Percentiles rank a stretch among this genome's conserved stretches.
These are phyloP conservation scores for Amaranthus hypochondriacus DNA, from an alignment of 148 eudicot species.

Conservation along the genomic window DNA sequence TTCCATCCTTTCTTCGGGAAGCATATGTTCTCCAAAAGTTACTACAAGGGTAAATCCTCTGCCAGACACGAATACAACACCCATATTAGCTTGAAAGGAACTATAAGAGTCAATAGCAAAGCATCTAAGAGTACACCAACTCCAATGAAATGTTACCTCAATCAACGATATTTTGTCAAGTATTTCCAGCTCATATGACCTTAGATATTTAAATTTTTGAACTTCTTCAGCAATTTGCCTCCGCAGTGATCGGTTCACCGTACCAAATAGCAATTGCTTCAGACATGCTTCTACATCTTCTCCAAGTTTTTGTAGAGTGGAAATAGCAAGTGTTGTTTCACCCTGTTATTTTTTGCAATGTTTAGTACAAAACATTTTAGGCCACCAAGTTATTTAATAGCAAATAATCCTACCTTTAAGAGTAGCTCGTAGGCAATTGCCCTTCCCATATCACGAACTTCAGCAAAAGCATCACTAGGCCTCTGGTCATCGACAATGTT, in stretches of 20 bases:
- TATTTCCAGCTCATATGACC: constrained; percentile 65
- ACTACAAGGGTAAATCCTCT: constrained; percentile 89
- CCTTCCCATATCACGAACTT: constrained; percentile 87
- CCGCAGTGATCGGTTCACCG: constrained; percentile 77
- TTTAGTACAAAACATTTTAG: constrained; percentile 18
- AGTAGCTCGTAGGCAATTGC: constrained; percentile 88
- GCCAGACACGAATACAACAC: constrained; percentile 23
- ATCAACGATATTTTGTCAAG: constrained; percentile 70
- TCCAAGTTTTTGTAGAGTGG: constrained; percentile 90
- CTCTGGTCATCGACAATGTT: constrained; percentile 43
- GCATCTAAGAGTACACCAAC: constrained; percentile 39
- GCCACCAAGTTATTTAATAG: constrained; percentile 15
- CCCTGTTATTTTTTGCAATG: constrained; percentile 52
- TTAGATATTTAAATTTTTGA: constrained; percentile 64
- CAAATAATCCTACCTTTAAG: constrained; percentile 51
- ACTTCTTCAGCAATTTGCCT: constrained; percentile 62
- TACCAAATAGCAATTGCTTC: constrained; percentile 79
- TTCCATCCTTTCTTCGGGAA: constrained; percentile 35
- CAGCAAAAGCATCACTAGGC: constrained; percentile 68
- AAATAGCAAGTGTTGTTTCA: constrained; percentile 73
- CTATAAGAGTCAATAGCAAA: constrained; percentile 11
- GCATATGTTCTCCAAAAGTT: constrained; percentile 65
- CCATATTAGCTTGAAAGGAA: constrained; percentile 28
- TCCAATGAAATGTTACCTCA: constrained; percentile 72
- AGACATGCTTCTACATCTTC: constrained; percentile 83